phyloP scores from a whole-genome alignment of 1,284 basidiomycete genomes.

The Ustilago tritici region DNA sequence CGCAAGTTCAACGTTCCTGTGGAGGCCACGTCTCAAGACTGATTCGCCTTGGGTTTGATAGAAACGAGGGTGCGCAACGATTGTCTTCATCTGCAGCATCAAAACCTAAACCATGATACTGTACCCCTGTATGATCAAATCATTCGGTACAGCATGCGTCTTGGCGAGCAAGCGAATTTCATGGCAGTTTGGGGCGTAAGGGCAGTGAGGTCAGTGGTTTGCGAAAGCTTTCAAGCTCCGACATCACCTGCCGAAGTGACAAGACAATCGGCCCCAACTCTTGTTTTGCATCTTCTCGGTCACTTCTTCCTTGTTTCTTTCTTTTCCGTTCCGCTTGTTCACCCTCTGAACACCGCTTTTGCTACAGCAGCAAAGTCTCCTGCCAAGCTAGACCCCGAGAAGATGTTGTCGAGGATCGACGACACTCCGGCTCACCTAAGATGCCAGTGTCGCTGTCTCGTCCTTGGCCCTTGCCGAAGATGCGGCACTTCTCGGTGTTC shows the following conservation, averaged over 20 bases:
- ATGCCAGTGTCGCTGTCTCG: background rate
- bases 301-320: background rate
- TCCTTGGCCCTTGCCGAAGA: background rate
- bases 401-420: background rate
- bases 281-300: background rate
- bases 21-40: background rate
- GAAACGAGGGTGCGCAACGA: background rate
- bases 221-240: slow-evolving; percentile 6
- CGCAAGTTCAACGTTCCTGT: too few relatives aligned
- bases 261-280: slow-evolving; percentile 3
- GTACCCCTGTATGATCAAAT: background rate
- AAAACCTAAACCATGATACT: background rate
- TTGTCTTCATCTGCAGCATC: background rate
- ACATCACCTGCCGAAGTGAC: background rate
- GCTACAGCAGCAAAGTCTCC: background rate
- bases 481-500: slow-evolving; percentile 11
- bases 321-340: background rate
- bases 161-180: background rate
- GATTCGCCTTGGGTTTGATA: background rate
- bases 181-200: background rate
- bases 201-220: slow-evolving; percentile 1
- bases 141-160: background rate
- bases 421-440: slow-evolving; percentile 7
- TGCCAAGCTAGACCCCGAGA: background rate
- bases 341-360: background rate